Base-by-base conservation (phyloP, 179 eudicot species). In the Pouteria campechiana region DNA sequence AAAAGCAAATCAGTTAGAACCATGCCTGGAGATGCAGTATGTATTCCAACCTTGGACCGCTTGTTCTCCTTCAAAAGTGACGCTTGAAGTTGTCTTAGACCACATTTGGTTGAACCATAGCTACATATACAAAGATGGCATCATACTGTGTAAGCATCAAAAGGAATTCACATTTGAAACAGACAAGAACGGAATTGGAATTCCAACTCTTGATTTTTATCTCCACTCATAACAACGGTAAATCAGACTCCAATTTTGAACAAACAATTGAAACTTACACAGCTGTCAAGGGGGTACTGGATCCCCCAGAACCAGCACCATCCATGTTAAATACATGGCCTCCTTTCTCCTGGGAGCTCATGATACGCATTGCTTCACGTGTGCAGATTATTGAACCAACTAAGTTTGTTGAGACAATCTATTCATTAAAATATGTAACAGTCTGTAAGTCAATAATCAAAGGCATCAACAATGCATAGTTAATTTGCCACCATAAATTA, bases 21-120 rank as follows among this genome's bases (percentile, higher is more conserved):
- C 98, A 90, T 90, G 67, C 98, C 98, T 9, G 98, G 98, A 22
- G 98, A 90, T 32, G 98, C 98, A 7, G 96, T 86, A 61, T 90
- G 96, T 33, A 90, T 79, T 39, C 98, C 96, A 15, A 82, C 76
- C 41, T 75, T 86, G 10, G 76, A 69, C 54, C 67, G 70, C 58
- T 51, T 76, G 50, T 74, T 53, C 48, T 90, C 98, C 60, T 76
- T 90, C 40, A 90, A 67, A 33, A 90, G 76, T 0, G 96, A 90
- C 48, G 92, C 51, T 32, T 86, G 94, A 64, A 86, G 81, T 63
- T 90, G 96, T 54, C 96, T 65, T 19, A 90, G 69, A 47, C 98
- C 96, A 50, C 98, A 90, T 61, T 86, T 86, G 43, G 96, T 86
- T 28, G 98, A 90, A 15, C 98, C 98, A 58, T 90, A 90, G 32